Base-by-base conservation (phyloP, 768 basidiomycete genomes). In the Boletus rubropictus region DNA sequence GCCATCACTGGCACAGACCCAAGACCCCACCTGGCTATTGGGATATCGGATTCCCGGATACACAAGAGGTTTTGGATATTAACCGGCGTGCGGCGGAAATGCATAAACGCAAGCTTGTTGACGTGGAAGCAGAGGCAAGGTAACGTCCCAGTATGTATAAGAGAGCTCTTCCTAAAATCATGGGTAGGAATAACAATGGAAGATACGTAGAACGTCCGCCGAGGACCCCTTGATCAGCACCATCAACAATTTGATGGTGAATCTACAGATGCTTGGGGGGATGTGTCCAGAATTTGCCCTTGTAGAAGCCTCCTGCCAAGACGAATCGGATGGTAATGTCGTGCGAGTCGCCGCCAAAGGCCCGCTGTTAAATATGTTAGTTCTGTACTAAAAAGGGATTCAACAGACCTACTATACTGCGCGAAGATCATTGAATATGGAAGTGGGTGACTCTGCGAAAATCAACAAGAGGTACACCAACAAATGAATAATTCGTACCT, bases 31-130 rank as follows among this genome's bases (percentile, higher is more conserved):
- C 89, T 1, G 82, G 80, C 14, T 95, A 89, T 66, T 94, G 91
- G 89, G 74, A 84, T 46, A 92, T 94, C 48, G 90, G 86, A 1
- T 94, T 97, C 61, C 93, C 93, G 1, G 72, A 74, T 53, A 93
- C 92, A 4, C 92, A 94, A 63, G 80, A 89, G 59, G 82, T 80
- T 14, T 75, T 72, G 38, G 75, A 75, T 44, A 92, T 95, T 56
- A 95, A 95, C 63, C 68, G 71, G 49, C 69, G 69, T 48, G 93
- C 92, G 8, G 75, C 73, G 47, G 76, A 78, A 58, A 89, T 92
- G 79, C 82, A 87, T 52, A 67, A 66, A 55, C 71, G 74, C 63
- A 90, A 90, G 69, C 71, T 72, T 49, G 66, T 72, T 7, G 68
- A 72, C 46, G 70, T 89, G 6, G 80, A 81, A 53, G 66, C 58